Conservation (phyloP, 192 early-diverging fungal genomes). For the Kappamyces sp. region DNA sequence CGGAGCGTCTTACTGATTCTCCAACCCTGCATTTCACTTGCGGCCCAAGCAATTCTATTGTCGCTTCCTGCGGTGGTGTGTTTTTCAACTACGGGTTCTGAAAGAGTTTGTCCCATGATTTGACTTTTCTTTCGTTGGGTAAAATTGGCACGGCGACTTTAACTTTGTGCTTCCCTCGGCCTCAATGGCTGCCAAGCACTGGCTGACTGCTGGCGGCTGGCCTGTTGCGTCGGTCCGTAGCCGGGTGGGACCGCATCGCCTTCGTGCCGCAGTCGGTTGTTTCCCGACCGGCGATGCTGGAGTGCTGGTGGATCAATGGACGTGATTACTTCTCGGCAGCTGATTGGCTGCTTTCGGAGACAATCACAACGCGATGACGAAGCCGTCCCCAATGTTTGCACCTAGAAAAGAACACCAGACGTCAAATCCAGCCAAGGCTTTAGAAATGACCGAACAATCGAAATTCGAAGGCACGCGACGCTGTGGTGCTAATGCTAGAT, state of each 20-base stretch:
- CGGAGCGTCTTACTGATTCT: constrained; percentile 64
- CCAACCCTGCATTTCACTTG: constrained; percentile 98
- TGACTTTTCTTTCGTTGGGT: constrained; percentile 9
- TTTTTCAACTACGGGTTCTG: constrained; percentile 88
- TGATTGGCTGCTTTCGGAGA: too few species aligned
- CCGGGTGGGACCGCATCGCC: neutral
- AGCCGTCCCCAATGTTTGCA: too few species aligned
- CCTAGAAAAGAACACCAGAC: too few species aligned
- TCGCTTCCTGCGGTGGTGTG: constrained; percentile 68
- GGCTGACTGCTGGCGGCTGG: too few species aligned
- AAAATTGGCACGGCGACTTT: neutral
- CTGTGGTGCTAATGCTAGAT: constrained; percentile 25
- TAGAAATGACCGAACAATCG: constrained; percentile 13
- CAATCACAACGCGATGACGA: too few species aligned
- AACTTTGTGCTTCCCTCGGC: neutral
- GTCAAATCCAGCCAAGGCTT: neutral
- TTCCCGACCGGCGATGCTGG: neutral
- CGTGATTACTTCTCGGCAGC: too few species aligned
- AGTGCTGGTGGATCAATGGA: too few species aligned
- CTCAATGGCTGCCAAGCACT: too few species aligned
- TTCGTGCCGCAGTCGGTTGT: neutral
- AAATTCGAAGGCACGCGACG: constrained; percentile 15
- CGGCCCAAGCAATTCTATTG: constrained; percentile 73
- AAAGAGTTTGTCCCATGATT: constrained; percentile 92
- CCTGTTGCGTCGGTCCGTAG: too few species aligned